Evolutionary conservation across 768 basidiomycete species (phyloP).

Genomic region (Mycena kentingensis): DNA sequence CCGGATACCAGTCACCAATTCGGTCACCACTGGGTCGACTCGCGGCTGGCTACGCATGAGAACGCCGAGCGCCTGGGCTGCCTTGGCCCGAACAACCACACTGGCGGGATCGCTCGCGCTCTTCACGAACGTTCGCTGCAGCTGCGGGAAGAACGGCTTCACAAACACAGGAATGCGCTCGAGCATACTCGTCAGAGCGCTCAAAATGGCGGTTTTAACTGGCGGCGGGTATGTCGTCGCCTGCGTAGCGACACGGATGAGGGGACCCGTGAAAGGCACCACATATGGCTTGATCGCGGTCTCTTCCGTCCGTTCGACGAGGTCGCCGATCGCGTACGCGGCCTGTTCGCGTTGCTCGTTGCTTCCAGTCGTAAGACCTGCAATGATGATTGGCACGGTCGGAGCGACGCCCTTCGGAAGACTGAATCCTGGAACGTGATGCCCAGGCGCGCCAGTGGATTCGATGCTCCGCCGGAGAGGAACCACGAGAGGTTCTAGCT

Average conservation of each 20-base stretch:
- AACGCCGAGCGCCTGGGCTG: slow-evolving; percentile 81
- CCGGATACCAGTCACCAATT: slow-evolving; percentile 66
- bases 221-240: slow-evolving; percentile 87
- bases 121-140: slow-evolving; percentile 96
- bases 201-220: slow-evolving; percentile 90
- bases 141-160: slow-evolving; percentile 97
- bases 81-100: slow-evolving; percentile 74
- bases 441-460: slow-evolving; percentile 75
- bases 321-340: slow-evolving; percentile 93
- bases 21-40: slow-evolving; percentile 93
- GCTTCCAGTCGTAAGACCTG: slow-evolving; percentile 90
- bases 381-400: slow-evolving; percentile 83
- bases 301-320: slow-evolving; percentile 84
- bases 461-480: slow-evolving; percentile 89
- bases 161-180: slow-evolving; percentile 85
- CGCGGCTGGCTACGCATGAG: slow-evolving; percentile 90
- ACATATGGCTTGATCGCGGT: slow-evolving; percentile 91
- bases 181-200: slow-evolving; percentile 82
- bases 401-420: slow-evolving; percentile 82
- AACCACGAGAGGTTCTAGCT: slow-evolving; percentile 87
- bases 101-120: slow-evolving; percentile 81
- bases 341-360: slow-evolving; percentile 96
- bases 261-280: slow-evolving; percentile 92
- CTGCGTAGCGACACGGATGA: slow-evolving; percentile 92
- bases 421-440: slow-evolving; percentile 82